These are phyloP conservation scores for Hypsizygus marmoreus DNA, from an alignment of 768 basidiomycete genomes.

Conservation along the genomic window DNA sequence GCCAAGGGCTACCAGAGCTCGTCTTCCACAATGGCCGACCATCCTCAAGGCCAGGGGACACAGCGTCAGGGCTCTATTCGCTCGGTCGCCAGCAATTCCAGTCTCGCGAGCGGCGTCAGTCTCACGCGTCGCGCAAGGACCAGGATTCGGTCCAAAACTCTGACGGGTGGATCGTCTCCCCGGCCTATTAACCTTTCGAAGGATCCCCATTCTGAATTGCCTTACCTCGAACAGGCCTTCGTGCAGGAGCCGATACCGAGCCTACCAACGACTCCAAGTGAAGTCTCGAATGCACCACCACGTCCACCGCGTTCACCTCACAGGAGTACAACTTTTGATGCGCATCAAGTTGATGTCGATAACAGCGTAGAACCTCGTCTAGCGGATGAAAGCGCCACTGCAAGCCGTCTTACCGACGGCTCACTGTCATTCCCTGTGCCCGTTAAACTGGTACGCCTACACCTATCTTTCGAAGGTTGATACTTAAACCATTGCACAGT, in stretches of 20 bases:
- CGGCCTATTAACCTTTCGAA: slow-evolving; percentile 24
- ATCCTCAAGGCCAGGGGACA: slow-evolving; percentile 10
- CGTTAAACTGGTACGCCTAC: slow-evolving; percentile 37
- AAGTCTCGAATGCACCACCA: slow-evolving; percentile 16
- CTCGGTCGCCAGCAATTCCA: slow-evolving; percentile 52
- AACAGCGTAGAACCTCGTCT: not conserved
- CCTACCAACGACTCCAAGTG: slow-evolving; percentile 12
- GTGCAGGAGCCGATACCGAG: slow-evolving; percentile 26
- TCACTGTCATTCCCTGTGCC: slow-evolving; percentile 18
- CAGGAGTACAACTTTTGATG: slow-evolving; percentile 9
- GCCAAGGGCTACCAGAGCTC: no score
- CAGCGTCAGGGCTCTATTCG: slow-evolving; percentile 43
- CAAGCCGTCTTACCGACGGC: slow-evolving; percentile 6
- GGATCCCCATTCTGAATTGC: slow-evolving; percentile 31
- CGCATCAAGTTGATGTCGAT: slow-evolving; percentile 2
- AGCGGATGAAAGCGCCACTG: slow-evolving; percentile 5
- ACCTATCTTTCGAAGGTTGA: slow-evolving; percentile 7
- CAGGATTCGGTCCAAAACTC: slow-evolving; percentile 55
- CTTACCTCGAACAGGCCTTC: slow-evolving; percentile 30
- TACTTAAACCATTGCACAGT: slow-evolving; percentile 14
- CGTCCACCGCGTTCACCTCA: slow-evolving; percentile 32
- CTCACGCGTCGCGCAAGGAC: slow-evolving; percentile 56
- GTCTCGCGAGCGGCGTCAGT: slow-evolving; percentile 49
- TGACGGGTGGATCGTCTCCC: slow-evolving; percentile 35
- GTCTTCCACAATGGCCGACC: slow-evolving; percentile 29